Evolutionary conservation across 108 stramenopile genomes (phyloP), one percentile per base, ranked within the genome.

Genomic region (Stephanodiscus triporus): DNA sequence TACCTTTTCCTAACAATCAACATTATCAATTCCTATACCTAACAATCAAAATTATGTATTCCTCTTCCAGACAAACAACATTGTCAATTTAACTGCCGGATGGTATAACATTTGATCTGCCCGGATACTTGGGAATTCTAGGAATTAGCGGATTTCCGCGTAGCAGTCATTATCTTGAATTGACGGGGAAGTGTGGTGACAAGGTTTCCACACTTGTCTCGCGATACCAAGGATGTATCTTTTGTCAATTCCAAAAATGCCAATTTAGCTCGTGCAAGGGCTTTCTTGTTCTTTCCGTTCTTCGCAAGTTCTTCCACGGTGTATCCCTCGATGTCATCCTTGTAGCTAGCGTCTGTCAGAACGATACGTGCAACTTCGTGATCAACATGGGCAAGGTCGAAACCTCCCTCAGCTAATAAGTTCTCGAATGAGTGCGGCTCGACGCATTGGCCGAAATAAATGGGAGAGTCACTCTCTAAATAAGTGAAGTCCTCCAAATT

Each of bases 291-390:
- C 38, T 73, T 55, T 32, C 78, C 78, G 32, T 34, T 75, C 73
- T 79, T 79, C 29, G 74, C 67, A 8, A 79, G 73, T 10, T 79
- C 73, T 24, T 68, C 78, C 17, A 79, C 45, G 23, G 68, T 75
- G 59, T 62, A 34, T 14, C 73, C 78, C 8, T 57, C 56, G 50
- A 68, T 58, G 24, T 68, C 67, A 20, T 22, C 29, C 20, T 53
- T 23, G 32, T 64, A 70, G 63, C 53, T 71, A n/a, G 68, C 47
- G 27, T 64, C 77, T 2, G 69, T 70, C 16, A 77, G 63, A 16
- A 71, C 24, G 54, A 77, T 66, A 48, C 64, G 70, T 9, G 77
- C 77, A 30, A 69, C 59, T 37, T 79, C 78, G 48, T 79, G 78
- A 61, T 79, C 78, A 22, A 75, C 67, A n/a, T 42, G 66, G n/a